Conservation (phyloP, 192 early-diverging fungal species). For the Coemansia sp. region DNA sequence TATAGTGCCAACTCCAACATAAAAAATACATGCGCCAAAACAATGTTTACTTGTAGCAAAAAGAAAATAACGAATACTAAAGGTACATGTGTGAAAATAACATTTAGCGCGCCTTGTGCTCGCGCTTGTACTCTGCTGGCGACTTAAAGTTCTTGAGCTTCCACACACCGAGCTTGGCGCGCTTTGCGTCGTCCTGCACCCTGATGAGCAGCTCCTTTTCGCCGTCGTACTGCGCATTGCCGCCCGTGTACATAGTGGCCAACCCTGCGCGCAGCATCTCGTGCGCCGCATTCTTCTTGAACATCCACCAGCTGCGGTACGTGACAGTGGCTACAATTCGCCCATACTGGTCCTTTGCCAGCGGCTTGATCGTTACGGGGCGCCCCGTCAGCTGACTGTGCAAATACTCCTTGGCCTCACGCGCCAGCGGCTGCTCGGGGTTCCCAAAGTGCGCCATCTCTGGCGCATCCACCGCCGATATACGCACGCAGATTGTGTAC, state of each 20-base stretch:
- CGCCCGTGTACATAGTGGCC: constrained; percentile 42
- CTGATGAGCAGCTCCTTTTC: constrained; percentile 29
- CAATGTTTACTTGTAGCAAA: background rate
- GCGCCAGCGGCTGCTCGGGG: constrained; percentile 47
- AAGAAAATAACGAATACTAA: background rate
- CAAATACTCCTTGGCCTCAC: constrained; percentile 42
- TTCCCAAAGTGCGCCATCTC: constrained; percentile 55
- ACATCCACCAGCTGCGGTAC: constrained; percentile 15
- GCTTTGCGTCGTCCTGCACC: constrained; percentile 34
- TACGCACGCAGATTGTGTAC: constrained; percentile 37
- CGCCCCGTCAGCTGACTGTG: constrained; percentile 27
- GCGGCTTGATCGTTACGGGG: constrained; percentile 31
- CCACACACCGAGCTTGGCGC: constrained; percentile 39
- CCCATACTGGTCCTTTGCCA: constrained; percentile 53
- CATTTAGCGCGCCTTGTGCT: background rate
- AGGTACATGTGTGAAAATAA: too few relatives aligned
- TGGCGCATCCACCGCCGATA: constrained; percentile 49
- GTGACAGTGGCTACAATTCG: constrained; percentile 39
- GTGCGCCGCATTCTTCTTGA: constrained; percentile 38
- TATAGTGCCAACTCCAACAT: constrained; percentile 3
- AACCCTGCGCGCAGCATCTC: constrained; percentile 38
- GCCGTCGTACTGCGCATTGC: constrained; percentile 48
- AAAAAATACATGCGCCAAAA: background rate
- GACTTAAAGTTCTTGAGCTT: constrained; percentile 37
- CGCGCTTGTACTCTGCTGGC: constrained; percentile 47